These are phyloP conservation scores for Thraustotheca clavata DNA, from an alignment of 352 stramenopile species.

Conservation along the genomic window DNA sequence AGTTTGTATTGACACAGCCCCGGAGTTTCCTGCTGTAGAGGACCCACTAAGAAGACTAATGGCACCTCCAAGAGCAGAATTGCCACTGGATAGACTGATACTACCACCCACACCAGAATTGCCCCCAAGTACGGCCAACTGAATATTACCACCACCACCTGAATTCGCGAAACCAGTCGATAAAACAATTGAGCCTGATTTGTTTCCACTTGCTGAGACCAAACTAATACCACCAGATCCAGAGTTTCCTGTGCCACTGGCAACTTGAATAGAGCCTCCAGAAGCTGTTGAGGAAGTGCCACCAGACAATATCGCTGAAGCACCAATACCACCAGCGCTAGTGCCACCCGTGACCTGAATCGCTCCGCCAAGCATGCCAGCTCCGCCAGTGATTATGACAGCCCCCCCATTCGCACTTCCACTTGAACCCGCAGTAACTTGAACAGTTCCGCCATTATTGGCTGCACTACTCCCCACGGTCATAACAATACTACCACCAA, in stretches of 20 bases:
- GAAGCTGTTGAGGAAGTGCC: no score
- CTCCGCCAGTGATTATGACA: conserved; percentile 38
- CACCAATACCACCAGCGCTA: no score
- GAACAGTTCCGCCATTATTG: not conserved
- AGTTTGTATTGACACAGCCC: not conserved
- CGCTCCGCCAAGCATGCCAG: conserved; percentile 24
- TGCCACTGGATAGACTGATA: conserved; percentile 14
- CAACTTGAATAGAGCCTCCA: no score
- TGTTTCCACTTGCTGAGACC: no score
- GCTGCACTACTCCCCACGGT: not conserved
- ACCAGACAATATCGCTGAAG: no score
- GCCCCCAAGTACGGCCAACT: conserved; percentile 40
- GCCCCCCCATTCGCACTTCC: conserved; percentile 38
- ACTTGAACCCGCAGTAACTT: not conserved
- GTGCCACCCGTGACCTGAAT: not conserved
- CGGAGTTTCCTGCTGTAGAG: not conserved
- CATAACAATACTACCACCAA: conserved; percentile 25
- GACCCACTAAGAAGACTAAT: conserved; percentile 4
- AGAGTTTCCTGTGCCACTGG: no score
- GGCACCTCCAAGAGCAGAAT: not conserved
- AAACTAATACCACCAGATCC: no score
- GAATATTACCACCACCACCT: conserved; percentile 51
- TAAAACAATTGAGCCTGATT: no score
- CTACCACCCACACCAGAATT: conserved; percentile 47
- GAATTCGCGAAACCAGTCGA: conserved; percentile 37